Conservation (phyloP, 306 rosid species). For the Casuarina glauca region DNA sequence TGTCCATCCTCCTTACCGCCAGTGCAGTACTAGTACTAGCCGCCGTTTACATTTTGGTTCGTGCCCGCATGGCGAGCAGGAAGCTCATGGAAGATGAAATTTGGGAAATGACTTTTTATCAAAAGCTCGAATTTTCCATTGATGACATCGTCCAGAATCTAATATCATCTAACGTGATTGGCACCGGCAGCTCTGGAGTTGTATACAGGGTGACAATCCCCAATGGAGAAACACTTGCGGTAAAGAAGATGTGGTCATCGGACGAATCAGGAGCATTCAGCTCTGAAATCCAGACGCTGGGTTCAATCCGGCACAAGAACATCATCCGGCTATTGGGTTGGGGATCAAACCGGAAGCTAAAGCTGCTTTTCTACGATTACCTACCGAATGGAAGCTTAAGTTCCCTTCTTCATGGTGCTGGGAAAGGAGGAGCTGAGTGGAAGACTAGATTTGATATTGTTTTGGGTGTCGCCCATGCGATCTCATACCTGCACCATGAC, state of each 20-base stretch:
- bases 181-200: constrained; percentile 81
- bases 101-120: constrained; percentile 84
- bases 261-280: constrained; percentile 62
- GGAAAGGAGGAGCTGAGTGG: constrained; percentile 70
- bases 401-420: constrained; percentile 68
- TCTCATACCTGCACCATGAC: constrained; percentile 81
- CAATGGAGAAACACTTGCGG: constrained; percentile 59
- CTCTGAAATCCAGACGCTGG: constrained; percentile 61
- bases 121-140: constrained; percentile 63
- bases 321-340: constrained; percentile 70
- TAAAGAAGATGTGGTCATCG: constrained; percentile 75
- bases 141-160: constrained; percentile 59
- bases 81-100: constrained; percentile 39
- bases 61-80: constrained; percentile 37
- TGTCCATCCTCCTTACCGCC: constrained; percentile 52
- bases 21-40: constrained; percentile 54
- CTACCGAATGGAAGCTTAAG: constrained; percentile 87
- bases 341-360: constrained; percentile 58
- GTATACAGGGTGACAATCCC: constrained; percentile 64
- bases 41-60: constrained; percentile 45
- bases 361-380: constrained; percentile 70
- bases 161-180: constrained; percentile 69
- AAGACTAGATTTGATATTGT: constrained; percentile 61
- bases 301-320: constrained; percentile 71
- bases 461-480: constrained; percentile 75